These are phyloP conservation scores for Podospora bellae-mahoneyi DNA, from an alignment of 495 filamentous ascomycete genomes.

Conservation along the genomic window DNA sequence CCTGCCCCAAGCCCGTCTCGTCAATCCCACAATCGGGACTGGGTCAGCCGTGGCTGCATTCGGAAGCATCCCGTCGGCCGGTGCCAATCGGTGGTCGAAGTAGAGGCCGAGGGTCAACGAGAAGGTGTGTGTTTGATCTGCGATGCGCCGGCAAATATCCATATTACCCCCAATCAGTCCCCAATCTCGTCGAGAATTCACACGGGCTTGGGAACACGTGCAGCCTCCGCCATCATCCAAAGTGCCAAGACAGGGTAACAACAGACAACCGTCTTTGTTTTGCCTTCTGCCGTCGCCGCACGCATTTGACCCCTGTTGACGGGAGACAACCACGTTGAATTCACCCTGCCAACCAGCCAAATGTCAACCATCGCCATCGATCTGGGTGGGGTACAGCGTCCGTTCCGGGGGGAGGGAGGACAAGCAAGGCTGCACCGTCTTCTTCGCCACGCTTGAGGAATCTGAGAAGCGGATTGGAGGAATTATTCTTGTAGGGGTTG, in stretches of 20 bases:
- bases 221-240: conserved; percentile 23
- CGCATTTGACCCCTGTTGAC: background rate
- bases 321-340: background rate
- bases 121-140: conserved; percentile 18
- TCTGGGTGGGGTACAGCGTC: conserved; percentile 6
- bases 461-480: conserved; percentile 6
- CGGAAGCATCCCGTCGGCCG: conserved; percentile 19
- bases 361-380: background rate
- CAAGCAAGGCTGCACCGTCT: conserved; percentile 8
- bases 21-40: conserved; percentile 14
- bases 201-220: conserved; percentile 15
- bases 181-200: conserved; percentile 17
- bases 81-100: conserved; percentile 24
- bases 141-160: conserved; percentile 32
- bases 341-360: conserved; percentile 10
- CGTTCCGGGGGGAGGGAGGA: conserved; percentile 14
- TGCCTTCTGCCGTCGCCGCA: conserved; percentile 14
- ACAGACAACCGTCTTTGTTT: background rate
- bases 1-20: conserved; percentile 7
- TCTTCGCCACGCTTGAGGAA: background rate
- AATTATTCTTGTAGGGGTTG: conserved; percentile 15
- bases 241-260: conserved; percentile 30
- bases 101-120: conserved; percentile 15
- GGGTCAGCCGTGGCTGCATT: conserved; percentile 28
- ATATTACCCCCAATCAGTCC: conserved; percentile 32